Percentiles rank a stretch among this genome's conserved stretches.
These are phyloP conservation scores for Phialocephala sp. DNA, from an alignment of 2,329 filamentous ascomycete species.

Conservation along the genomic window DNA sequence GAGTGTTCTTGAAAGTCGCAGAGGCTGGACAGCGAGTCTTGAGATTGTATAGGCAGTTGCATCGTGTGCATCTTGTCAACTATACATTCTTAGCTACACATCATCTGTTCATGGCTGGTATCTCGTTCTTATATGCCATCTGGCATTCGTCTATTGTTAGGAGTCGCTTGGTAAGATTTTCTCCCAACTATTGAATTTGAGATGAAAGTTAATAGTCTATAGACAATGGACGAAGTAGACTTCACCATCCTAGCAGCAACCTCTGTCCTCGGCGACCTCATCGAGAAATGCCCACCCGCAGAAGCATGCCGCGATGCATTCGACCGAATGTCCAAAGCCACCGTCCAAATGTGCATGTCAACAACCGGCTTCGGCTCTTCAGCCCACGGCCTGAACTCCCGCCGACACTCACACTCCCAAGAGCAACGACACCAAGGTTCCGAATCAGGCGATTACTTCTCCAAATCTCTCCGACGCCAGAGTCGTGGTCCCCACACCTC, in stretches of 20 bases:
- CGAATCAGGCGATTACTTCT: slow-evolving; percentile 31
- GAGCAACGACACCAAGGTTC: slow-evolving; percentile 15
- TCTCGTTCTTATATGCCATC: slow-evolving; percentile 95
- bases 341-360: slow-evolving; percentile 91
- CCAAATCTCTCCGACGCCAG: slow-evolving; percentile 26
- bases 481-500: slow-evolving; percentile 21
- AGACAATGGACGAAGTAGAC: slow-evolving; percentile 95
- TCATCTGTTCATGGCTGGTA: slow-evolving; percentile 95
- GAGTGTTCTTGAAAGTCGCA: slow-evolving; percentile 92
- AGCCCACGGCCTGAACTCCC: slow-evolving; percentile 35
- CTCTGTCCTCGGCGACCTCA: slow-evolving; percentile 88
- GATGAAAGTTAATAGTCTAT: slow-evolving; percentile 36
- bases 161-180: slow-evolving; percentile 74
- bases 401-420: slow-evolving; percentile 29
- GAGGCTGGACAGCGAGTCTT: slow-evolving; percentile 94
- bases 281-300: slow-evolving; percentile 92
- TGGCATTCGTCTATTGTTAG: slow-evolving; percentile 94
- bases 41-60: slow-evolving; percentile 87
- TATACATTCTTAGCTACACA: slow-evolving; percentile 96
- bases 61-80: slow-evolving; percentile 87
- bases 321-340: slow-evolving; percentile 92
- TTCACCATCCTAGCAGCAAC: slow-evolving; percentile 93
- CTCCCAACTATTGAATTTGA: slow-evolving; percentile 1
- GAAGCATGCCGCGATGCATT: slow-evolving; percentile 96
- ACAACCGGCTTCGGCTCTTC: slow-evolving; percentile 56